Evolutionary conservation across 2,329 filamentous ascomycete species (phyloP).

Genomic region (Septoria linicola): DNA sequence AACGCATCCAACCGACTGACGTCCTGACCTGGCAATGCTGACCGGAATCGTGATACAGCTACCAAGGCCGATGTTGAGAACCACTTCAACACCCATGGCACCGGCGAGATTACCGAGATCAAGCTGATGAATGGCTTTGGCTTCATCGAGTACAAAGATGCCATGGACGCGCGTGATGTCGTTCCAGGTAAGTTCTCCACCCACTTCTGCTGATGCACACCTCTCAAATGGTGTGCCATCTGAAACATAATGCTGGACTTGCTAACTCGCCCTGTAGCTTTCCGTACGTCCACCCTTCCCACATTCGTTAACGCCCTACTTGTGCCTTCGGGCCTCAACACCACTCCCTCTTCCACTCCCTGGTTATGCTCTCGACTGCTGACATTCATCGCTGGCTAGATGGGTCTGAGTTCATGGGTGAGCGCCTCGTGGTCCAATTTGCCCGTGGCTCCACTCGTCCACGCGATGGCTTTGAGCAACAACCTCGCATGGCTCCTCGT

Average conservation of each 20-base stretch:
- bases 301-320: slow-evolving; percentile 13
- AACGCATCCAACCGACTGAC: slow-evolving; percentile 16
- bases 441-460: slow-evolving; percentile 75
- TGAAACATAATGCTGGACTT: slow-evolving; percentile 25
- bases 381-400: slow-evolving; percentile 57
- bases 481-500: slow-evolving; percentile 69
- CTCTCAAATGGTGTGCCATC: slow-evolving; percentile 13
- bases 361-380: slow-evolving; percentile 32
- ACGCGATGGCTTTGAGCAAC: slow-evolving; percentile 61
- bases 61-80: slow-evolving; percentile 96
- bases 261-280: slow-evolving; percentile 44
- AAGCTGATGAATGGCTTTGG: slow-evolving; percentile 99
- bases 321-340: slow-evolving; percentile 21
- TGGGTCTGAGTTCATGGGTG: slow-evolving; percentile 96
- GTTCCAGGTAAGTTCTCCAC: slow-evolving; percentile 74
- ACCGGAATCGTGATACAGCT: slow-evolving; percentile 60
- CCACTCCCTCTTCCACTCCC: slow-evolving; percentile 12
- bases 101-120: slow-evolving; percentile 96
- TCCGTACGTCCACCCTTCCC: slow-evolving; percentile 49
- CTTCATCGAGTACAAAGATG: slow-evolving; percentile 99
- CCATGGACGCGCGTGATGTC: slow-evolving; percentile 96
- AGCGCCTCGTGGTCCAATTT: slow-evolving; percentile 96
- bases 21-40: slow-evolving; percentile 43
- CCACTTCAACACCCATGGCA: slow-evolving; percentile 93
- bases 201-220: slow-evolving; percentile 17